Percentiles rank a stretch among this genome's conserved stretches.
phyloP scores from a whole-genome alignment of 176 grass and related monocot species.

The Chrysopogon serrulatus region DNA sequence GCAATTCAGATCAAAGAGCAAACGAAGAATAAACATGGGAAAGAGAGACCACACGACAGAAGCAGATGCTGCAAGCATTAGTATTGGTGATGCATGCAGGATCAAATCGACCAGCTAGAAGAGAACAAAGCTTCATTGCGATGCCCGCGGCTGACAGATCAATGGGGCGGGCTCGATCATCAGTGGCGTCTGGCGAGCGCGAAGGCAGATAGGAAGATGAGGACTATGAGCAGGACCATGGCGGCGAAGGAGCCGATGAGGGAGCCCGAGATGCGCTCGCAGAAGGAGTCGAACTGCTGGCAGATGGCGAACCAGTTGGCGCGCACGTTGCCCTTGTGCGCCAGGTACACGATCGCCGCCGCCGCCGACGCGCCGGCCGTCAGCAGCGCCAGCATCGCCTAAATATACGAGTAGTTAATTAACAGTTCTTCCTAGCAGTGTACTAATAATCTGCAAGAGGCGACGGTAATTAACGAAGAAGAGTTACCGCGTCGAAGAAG shows the following conservation, averaged over 20 bases:
- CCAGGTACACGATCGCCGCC: conserved; percentile 57
- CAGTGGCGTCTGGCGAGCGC: conserved; percentile 38
- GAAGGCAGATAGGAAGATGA: conserved; percentile 40
- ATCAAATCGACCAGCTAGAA: not conserved
- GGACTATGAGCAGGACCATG: conserved; percentile 39
- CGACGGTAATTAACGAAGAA: too few relatives aligned
- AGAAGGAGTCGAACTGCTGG: conserved; percentile 70
- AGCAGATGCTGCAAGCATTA: not conserved
- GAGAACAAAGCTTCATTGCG: not conserved
- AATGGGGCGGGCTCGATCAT: not conserved
- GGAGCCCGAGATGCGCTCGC: conserved; percentile 62
- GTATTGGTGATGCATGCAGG: not conserved
- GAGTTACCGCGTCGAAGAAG: conserved; percentile 51
- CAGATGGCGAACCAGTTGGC: conserved; percentile 69
- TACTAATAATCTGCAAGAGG: too few relatives aligned
- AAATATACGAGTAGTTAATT: too few relatives aligned
- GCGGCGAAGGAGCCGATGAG: conserved; percentile 57
- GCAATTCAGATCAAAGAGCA: not conserved
- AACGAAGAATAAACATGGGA: not conserved
- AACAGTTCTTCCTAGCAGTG: too few relatives aligned
- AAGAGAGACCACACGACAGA: not conserved
- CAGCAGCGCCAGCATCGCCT: conserved; percentile 48
- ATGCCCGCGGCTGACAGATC: not conserved
- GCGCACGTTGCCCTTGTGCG: conserved; percentile 60
- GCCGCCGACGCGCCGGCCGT: conserved; percentile 44